Percentiles rank a stretch among this genome's conserved stretches.
These are phyloP conservation scores for Neolentinus lepideus DNA, from an alignment of 1,284 basidiomycete species.

Conservation along the genomic window DNA sequence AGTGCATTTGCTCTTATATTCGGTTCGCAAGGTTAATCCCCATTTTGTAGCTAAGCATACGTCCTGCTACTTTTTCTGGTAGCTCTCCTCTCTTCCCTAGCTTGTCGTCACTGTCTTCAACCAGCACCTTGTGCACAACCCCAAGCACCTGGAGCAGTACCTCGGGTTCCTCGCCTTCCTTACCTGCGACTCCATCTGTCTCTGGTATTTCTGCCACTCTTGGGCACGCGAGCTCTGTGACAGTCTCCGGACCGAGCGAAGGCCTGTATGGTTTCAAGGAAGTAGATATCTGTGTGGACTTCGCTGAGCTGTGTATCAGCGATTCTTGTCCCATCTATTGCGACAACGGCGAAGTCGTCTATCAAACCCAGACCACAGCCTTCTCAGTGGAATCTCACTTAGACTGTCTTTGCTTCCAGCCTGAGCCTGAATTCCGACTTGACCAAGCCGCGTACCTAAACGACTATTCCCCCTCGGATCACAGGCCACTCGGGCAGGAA, in stretches of 20 bases:
- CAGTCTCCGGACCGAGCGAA: background rate
- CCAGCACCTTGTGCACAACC: background rate
- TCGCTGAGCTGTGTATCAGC: background rate
- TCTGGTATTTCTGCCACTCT: background rate
- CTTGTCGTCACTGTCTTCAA: background rate
- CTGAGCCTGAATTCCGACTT: background rate
- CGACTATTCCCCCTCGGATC: constrained; percentile 14
- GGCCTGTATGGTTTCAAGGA: background rate
- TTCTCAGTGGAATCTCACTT: no score
- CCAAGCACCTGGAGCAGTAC: background rate
- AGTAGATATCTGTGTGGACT: background rate
- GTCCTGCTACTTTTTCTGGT: background rate
- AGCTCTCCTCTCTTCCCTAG: background rate
- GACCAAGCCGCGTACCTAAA: no score
- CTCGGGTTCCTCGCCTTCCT: background rate
- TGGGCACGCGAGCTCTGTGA: no score
- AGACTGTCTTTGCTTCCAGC: background rate
- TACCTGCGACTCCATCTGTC: background rate
- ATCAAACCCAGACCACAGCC: background rate
- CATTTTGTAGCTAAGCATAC: background rate
- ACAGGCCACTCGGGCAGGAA: constrained; percentile 28
- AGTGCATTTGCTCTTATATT: background rate
- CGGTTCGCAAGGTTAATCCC: background rate
- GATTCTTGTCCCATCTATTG: background rate
- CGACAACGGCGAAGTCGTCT: background rate